Evolutionary conservation across 495 filamentous ascomycete genomes (phyloP), one percentile per base, ranked within the genome.

Genomic region (Aspergillus diversus): DNA sequence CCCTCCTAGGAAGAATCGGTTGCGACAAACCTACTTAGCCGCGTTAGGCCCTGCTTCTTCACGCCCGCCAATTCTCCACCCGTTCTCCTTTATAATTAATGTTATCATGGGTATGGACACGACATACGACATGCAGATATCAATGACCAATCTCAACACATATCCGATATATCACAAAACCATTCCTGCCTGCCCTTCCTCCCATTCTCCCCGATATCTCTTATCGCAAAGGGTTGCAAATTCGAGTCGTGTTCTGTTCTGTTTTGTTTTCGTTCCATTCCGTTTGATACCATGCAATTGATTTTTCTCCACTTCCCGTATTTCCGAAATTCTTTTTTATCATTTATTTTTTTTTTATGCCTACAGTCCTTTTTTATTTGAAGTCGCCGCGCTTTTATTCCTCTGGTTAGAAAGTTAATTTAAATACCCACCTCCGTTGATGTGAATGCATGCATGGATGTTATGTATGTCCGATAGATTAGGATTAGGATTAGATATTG

Each of bases 1-100:
- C 90, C 68, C 75, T 92, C 57, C 76, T 92, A 34, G 88, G 87
- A 32, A 77, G 89, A 37, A 92, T 92, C 65, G 89, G 89, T 55
- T 92, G 89, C 71, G 89, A 92, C 72, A 91, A 90, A 66, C 76
- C 79, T 27, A 77, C 77, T 15, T 80, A 71, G 46, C 34, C 21
- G 21, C 21, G 21, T 1, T 27, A 1, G 21, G 21, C 1, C 11
- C 61, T 62, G 61, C 57, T 57, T 37, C 52, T 61, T 37, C 54
- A 35, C 32, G 35, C n/a, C 57, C 47, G 48, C 39, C 33, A 7
- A 47, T 63, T 70, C 55, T 43, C 43, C 31, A 21, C 17, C 34
- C 47, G 11, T 51, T 51, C 61, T 57, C 54, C 15, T 61, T 62
- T 50, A 27, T 50, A 50, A 50, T 55, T 66, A 49, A 56, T 49